Base-by-base conservation (phyloP, 1,284 basidiomycete genomes). In the Cryptococcus jaspeensis region DNA sequence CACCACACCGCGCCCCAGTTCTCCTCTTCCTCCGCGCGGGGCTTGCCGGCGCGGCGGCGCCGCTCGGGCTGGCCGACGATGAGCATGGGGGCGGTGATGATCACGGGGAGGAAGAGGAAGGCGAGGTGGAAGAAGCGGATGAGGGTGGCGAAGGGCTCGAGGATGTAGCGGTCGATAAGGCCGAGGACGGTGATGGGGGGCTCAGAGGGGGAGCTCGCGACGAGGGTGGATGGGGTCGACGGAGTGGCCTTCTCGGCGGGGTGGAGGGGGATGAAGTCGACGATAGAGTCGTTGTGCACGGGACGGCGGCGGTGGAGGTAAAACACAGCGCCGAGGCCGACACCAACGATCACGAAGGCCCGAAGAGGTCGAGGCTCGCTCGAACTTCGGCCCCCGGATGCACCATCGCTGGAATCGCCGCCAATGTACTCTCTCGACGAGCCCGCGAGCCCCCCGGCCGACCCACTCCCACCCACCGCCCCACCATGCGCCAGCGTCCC, bases 1-100 rank as follows among this genome's bases (percentile, higher is more conserved):
- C 96, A 99, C 93, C 91, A 96, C 1, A 90, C 81, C 3, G 89
- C 89, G 52, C 92, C 89, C 87, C 87, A 89, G 66, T 84, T 83
- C 62, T 92, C 90, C 35, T 87, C 86, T 13, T 81, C 81, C 41
- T 73, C 72, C 0, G 63, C 66, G 35, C 67, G 61, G 12, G 83
- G 78, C 46, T 78, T 78, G 18, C 66, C 64, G 4, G 35, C 23
- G 1, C 48, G 55, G 3, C 64, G 59, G 16, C 67, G 66, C 42
- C 65, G 60, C 13, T 64, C 66, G 3, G 83, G 81, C 32, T 79
- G 79, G 23, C 91, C 94, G 16, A 97, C 77, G 23, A 95, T 80
- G 15, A 98, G 79, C 84, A 97, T 90, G 0, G 95, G 95, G 25
- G 86, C 81, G 0, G 86, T 82, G 46, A 96, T 50, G 52, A 99